Base-by-base conservation (phyloP, 148 eudicot species). In the Chenopodium suecicum region DNA sequence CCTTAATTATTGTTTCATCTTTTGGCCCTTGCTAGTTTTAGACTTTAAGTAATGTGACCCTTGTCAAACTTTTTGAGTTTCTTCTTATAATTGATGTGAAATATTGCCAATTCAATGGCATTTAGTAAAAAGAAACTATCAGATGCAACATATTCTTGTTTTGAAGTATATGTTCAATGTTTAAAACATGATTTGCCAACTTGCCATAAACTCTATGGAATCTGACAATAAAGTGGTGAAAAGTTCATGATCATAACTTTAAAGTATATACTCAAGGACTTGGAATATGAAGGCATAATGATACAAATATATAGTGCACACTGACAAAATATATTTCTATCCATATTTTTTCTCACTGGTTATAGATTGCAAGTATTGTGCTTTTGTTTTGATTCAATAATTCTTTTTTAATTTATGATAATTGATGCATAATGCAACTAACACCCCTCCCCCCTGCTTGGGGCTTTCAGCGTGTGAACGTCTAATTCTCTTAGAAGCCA, bases 381-480 rank as follows among this genome's bases (percentile, higher is more conserved):
- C 3, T 73, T 73, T 73, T 47, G 76, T 47, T 46, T 73, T 20
- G 5, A 16, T 37, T 37, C 47, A 2, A 41, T 44, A 29, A 2
- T 1, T 47, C n/a, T 48, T 82, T 48, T 22, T 50, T 65, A 5
- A 58, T 8, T 5, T 41, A 73, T 52, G 31, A 16, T 58, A 50
- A 14, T 56, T 56, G 22, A 56, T 2, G 17, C 27, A 34, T 68
- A 77, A 77, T 62, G 46, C 58, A 14, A 27, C 52, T 22, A 27
- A 12, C 62, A 41, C 29, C 62, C 29, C 1, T 13, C 2, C 29
- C 63, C 16, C 23, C 47, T 27, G 19, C 20, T 27, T 27, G 12
- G 64, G 50, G 66, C 44, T 71, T 77, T 86, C 93, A 94, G 98
- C 97, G 56, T 94, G 98, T 58, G 97, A 94, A 80, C 94, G 94